Base-by-base conservation (phyloP, 1,139 yeast genomes). In the Blastobotrys malaysiensis region DNA sequence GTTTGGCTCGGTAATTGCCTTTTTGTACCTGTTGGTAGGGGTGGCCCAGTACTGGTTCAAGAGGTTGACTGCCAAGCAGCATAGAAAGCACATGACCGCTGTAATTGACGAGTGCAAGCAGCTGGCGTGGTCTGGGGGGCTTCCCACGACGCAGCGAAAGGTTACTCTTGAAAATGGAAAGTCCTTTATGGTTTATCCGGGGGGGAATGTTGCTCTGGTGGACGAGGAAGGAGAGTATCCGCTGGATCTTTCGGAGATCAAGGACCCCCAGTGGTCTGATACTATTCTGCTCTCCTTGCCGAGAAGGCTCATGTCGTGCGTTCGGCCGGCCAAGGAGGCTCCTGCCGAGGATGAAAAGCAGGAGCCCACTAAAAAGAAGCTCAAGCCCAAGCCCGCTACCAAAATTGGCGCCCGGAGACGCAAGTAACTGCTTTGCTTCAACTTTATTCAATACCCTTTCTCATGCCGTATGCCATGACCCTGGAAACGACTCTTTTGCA, bases 181-280 rank as follows among this genome's bases (percentile, higher is more conserved):
- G 65, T 74, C 77, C 44, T 84, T 90, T 61, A 62, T 81, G 47
- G 86, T 90, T 2, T 79, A 83, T 57, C 77, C 84, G 20, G 83
- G 81, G 55, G 96, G 95, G n/a, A 70, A 74, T 1, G 90, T 90
- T 11, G 82, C 74, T 67, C 70, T 86, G 46, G 69, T 82, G 16
- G 89, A 86, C 57, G 79, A 77, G 43, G 69, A 82, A 14, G 89
- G 85, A 57, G 73, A 73, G 54, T 65, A 69, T 31, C 68, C 72
- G 39, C 59, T 74, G 47, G 61, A 65, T 45, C 56, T 65, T 27
- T 70, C 70, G 20, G 78, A 74, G 21, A 71, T 73, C 45, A 60
- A 61, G 16, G 68, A 65, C 20, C 82, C 83, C 9, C 75, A 81
- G 0, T 73, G 85, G 66, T 74, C 73, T 58, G 89, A 87, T 57